phyloP scores from a whole-genome alignment of 2,329 filamentous ascomycete species.

The Macroventuria anomochaeta region DNA sequence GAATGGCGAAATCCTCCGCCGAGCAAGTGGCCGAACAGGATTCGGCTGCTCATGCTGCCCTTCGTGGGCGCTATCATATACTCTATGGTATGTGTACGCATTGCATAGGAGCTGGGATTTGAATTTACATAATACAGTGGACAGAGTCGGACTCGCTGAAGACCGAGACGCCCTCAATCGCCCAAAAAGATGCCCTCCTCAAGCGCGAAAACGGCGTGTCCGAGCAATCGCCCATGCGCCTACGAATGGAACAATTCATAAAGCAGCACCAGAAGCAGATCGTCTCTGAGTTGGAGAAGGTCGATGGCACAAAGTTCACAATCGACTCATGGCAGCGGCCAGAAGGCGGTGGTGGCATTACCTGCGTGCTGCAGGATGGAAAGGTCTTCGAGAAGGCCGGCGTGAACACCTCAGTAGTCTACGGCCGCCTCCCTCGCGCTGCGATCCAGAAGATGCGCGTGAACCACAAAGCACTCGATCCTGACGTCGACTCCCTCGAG shows the following conservation, averaged over 20 bases:
- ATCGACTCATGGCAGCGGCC: conserved; percentile 86
- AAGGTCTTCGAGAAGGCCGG: conserved; percentile 98
- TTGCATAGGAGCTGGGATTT: too few species aligned
- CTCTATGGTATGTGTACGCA: conserved; percentile 60
- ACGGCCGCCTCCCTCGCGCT: conserved; percentile 83
- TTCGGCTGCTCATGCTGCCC: conserved; percentile 56
- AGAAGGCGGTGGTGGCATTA: conserved; percentile 90
- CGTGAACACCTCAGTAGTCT: conserved; percentile 93
- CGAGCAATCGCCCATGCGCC: conserved; percentile 86
- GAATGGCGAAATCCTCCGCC: conserved; percentile 46
- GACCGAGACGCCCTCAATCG: conserved; percentile 72
- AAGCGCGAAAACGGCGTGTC: conserved; percentile 80
- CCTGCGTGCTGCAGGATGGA: conserved; percentile 92
- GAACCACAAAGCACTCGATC: conserved; percentile 89
- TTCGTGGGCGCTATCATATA: conserved; percentile 63
- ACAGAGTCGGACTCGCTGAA: conserved; percentile 48
- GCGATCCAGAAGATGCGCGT: conserved; percentile 85
- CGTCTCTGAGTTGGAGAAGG: conserved; percentile 77
- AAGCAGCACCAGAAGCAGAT: conserved; percentile 91
- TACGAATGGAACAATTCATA: conserved; percentile 97
- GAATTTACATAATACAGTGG: conserved; percentile 30
- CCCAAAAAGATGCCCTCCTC: conserved; percentile 80
- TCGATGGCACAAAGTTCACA: conserved; percentile 84
- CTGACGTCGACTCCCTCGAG: conserved; percentile 79
- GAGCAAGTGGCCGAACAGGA: conserved; percentile 50